A percentile compares a stretch with the other conserved stretches of the same genome.
These are phyloP conservation scores for Pyrenophora teres DNA, from an alignment of 2,329 filamentous ascomycete genomes.

Conservation along the genomic window DNA sequence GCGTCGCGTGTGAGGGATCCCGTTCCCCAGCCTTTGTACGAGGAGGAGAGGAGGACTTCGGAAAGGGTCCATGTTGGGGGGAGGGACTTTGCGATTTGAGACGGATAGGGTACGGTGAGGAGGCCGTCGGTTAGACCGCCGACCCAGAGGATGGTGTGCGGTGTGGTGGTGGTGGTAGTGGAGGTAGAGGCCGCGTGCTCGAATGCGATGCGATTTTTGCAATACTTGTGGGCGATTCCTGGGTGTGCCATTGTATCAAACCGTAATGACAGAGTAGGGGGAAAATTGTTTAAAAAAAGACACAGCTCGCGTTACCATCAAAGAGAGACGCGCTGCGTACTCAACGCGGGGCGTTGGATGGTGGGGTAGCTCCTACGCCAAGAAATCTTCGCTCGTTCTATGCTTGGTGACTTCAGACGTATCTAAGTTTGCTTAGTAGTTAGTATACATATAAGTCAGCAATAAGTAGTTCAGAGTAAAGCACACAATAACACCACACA, in stretches of 20 bases:
- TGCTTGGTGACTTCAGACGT: too few species aligned
- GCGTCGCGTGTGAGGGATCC: constrained; percentile 59
- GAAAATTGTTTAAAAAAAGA: too few species aligned
- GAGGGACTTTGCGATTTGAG: constrained; percentile 55
- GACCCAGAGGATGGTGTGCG: constrained; percentile 69
- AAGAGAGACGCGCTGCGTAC: too few species aligned
- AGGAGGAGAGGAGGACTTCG: constrained; percentile 57
- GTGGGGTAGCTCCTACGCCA: too few species aligned
- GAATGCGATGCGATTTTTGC: constrained; percentile 51
- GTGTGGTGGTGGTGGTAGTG: constrained; percentile 25
- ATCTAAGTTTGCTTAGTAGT: too few species aligned
- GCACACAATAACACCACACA: not conserved
- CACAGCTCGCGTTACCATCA: not conserved
- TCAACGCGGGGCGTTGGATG: too few species aligned
- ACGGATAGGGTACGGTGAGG: constrained; percentile 65
- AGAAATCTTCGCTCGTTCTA: too few species aligned
- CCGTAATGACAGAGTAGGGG: too few species aligned
- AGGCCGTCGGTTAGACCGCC: constrained; percentile 73
- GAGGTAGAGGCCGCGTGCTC: constrained; percentile 46
- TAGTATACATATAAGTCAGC: too few species aligned
- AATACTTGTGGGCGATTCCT: constrained; percentile 51
- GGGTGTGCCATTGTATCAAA: constrained; percentile 33
- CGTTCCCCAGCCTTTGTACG: constrained; percentile 61
- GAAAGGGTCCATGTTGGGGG: constrained; percentile 59
- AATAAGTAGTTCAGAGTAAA: not conserved